phyloP scores from a whole-genome alignment of 305 asterid species.

The Fraxinus albicans region DNA sequence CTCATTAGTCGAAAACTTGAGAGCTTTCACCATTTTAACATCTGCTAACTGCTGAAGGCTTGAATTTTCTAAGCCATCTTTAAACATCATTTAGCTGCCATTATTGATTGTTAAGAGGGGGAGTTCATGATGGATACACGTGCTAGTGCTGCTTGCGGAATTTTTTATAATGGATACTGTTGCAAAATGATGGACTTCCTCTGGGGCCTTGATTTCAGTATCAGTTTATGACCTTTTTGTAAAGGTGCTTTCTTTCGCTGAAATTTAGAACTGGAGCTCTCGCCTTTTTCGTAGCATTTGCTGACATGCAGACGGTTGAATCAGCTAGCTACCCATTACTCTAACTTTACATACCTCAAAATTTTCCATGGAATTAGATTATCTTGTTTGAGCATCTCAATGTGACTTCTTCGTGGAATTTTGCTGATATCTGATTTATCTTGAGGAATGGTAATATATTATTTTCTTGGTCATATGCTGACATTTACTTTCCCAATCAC shows the following conservation, averaged over 20 bases:
- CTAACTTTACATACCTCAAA: slow-evolving; percentile 39
- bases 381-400: slow-evolving; percentile 54
- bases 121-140: slow-evolving; percentile 40
- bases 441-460: slow-evolving; percentile 60
- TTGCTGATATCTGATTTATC: slow-evolving; percentile 58
- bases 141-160: slow-evolving; percentile 14
- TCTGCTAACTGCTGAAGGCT: slow-evolving; percentile 45
- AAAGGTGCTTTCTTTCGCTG: slow-evolving; percentile 63
- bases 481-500: slow-evolving; percentile 52
- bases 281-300: slow-evolving; percentile 60
- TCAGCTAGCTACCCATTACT: slow-evolving; percentile 40
- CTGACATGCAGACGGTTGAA: slow-evolving; percentile 64
- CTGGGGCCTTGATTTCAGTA: slow-evolving; percentile 44
- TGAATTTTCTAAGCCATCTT: slow-evolving; percentile 32
- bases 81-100: slow-evolving; percentile 36
- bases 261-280: slow-evolving; percentile 67
- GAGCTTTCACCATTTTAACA: slow-evolving; percentile 40
- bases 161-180: slow-evolving; percentile 35
- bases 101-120: slow-evolving; percentile 43
- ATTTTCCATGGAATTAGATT: slow-evolving; percentile 46
- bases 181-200: slow-evolving; percentile 42
- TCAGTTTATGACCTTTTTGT: slow-evolving; percentile 57
- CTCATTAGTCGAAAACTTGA: slow-evolving; percentile 30
- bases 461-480: slow-evolving; percentile 58
- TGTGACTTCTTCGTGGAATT: slow-evolving; percentile 49